Conservation (phyloP, 768 basidiomycete species). For the Termitomyces sp. region DNA sequence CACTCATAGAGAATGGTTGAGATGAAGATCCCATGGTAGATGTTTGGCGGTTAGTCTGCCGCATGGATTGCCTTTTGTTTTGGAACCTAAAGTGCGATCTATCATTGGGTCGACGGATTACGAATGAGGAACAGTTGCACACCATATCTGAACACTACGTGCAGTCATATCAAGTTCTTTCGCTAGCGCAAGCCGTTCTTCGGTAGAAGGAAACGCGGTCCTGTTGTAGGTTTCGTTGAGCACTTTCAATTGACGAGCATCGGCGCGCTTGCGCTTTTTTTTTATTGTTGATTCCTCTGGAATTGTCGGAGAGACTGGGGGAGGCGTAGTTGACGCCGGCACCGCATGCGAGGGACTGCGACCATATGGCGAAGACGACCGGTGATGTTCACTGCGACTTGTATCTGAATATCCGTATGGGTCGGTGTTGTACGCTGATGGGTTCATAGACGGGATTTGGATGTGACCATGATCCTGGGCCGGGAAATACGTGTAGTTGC, state of each 20-base stretch:
- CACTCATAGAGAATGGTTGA: conserved; percentile 44
- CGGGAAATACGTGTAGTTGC: conserved; percentile 36
- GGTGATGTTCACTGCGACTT: conserved; percentile 31
- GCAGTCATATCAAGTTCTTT: conserved; percentile 79
- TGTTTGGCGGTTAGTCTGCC: conserved; percentile 68
- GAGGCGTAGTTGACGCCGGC: conserved; percentile 44
- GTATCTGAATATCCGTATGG: conserved; percentile 25
- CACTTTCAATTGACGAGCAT: conserved; percentile 72
- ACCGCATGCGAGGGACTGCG: conserved; percentile 28
- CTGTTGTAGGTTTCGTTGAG: conserved; percentile 76
- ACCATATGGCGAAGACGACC: conserved; percentile 40
- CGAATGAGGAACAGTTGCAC: conserved; percentile 15
- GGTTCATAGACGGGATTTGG: conserved; percentile 23
- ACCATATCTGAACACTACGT: conserved; percentile 87
- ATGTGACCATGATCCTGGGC: conserved; percentile 23
- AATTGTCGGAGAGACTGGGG: conserved; percentile 41
- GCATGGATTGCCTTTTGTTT: conserved; percentile 80
- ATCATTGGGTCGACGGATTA: conserved; percentile 11
- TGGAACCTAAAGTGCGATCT: conserved; percentile 59
- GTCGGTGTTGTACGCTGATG: conserved; percentile 20
- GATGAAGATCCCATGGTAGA: conserved; percentile 34
- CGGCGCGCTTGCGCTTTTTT: conserved; percentile 85
- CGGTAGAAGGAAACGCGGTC: conserved; percentile 85
- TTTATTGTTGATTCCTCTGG: conserved; percentile 69
- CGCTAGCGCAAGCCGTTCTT: conserved; percentile 74